phyloP scores from a whole-genome alignment of 768 basidiomycete species.

The Lactarius akahatsu region DNA sequence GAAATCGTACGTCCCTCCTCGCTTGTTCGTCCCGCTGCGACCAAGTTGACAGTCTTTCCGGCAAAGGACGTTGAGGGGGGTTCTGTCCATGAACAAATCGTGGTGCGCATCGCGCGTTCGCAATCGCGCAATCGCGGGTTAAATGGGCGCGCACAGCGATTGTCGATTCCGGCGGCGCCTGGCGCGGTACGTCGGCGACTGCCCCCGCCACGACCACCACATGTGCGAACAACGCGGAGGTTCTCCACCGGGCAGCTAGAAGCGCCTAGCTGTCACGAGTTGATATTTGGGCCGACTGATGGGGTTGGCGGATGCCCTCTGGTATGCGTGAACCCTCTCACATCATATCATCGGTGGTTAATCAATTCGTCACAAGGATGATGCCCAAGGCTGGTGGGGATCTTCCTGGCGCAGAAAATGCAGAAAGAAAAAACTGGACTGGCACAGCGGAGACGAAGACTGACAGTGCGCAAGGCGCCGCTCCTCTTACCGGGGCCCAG shows the following conservation, averaged over 20 bases:
- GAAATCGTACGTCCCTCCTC: conserved; percentile 48
- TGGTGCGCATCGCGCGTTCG: conserved; percentile 51
- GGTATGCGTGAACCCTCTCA: conserved; percentile 57
- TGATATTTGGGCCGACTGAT: conserved; percentile 83
- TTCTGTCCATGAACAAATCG: conserved; percentile 82
- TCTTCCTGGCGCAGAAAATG: background rate
- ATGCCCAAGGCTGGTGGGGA: conserved; percentile 53
- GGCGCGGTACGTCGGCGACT: too few relatives aligned
- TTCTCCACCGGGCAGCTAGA: conserved; percentile 57
- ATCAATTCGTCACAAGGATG: conserved; percentile 47
- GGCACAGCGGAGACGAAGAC: conserved; percentile 17
- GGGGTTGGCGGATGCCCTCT: conserved; percentile 69
- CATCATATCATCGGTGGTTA: background rate
- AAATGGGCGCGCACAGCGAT: conserved; percentile 12
- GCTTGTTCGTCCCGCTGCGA: background rate
- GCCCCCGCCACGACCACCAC: conserved; percentile 44
- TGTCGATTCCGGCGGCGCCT: too few relatives aligned
- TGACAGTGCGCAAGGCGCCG: conserved; percentile 58
- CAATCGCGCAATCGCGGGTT: conserved; percentile 41
- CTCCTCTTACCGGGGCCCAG: conserved; percentile 86
- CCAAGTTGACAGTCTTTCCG: background rate
- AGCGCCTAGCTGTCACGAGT: conserved; percentile 64
- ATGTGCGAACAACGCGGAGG: conserved; percentile 76
- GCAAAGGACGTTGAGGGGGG: conserved; percentile 74
- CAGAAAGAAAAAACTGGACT: background rate